Evolutionary conservation across 495 filamentous ascomycete species (phyloP), one percentile per base, ranked within the genome.

Genomic region (Xylaria castorea): DNA sequence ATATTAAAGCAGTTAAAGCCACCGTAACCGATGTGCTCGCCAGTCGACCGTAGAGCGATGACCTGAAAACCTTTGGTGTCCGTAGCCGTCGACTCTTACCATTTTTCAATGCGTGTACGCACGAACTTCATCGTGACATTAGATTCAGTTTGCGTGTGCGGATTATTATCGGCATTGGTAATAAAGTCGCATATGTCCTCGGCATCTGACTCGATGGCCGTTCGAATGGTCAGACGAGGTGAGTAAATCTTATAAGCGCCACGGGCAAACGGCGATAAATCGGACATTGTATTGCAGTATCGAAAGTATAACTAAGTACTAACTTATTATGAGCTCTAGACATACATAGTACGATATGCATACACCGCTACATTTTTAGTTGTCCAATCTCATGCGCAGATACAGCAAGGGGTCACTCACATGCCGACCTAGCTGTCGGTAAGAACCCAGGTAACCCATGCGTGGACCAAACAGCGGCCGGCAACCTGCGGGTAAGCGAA

Each of bases 341-440:
- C 7, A 20, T 6, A 61, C 58, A 38, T 61, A n/a, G n/a, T n/a
- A 61, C 34, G 58, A 61, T 44, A 27, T 11, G 18, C n/a, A 44
- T 5, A 63, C n/a, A 40, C 34, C 36, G 60, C 36, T 38, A 63
- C 30, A 38, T 55, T 30, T 55, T 6, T 27, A 27, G 25, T 57
- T 57, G 53, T 57, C 53, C 53, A 57, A 57, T 57, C 25, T 27
- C 53, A 32, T 57, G 53, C 27, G 53, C 16, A 32, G 53, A 57
- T 20, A 27, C 2, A 18, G 12, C 53, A 57, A 57, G 25, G 51
- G 53, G 12, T 14, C 1, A 57, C n/a, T n/a, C n/a, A n/a, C n/a
- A n/a, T n/a, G n/a, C n/a, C n/a, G n/a, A n/a, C 51, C 51, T 12
- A 55, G 11, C 12, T 57, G 53, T 57, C 51, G 51, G 25, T 55